A percentile compares a stretch with the other conserved stretches of the same genome.
phyloP scores from a whole-genome alignment of 139 green algal species.

The Micractinium sp. region DNA sequence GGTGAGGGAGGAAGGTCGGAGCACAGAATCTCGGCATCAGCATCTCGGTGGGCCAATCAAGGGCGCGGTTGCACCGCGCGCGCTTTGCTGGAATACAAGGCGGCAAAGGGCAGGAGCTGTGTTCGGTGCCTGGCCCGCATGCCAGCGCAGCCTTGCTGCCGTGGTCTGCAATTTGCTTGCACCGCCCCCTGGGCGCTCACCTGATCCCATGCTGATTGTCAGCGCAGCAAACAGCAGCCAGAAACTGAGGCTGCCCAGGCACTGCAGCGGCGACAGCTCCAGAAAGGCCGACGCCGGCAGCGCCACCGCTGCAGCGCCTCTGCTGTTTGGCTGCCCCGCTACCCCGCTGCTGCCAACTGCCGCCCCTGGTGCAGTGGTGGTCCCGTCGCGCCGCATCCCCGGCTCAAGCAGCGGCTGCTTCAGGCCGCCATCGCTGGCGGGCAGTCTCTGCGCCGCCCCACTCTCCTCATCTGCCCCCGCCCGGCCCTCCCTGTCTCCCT shows the following conservation, averaged over 20 bases:
- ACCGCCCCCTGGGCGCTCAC: not conserved
- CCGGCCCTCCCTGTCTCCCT: not conserved
- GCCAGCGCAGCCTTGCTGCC: no score
- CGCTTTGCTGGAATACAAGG: no score
- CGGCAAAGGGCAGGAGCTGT: no score
- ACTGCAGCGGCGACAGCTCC: conserved; percentile 46
- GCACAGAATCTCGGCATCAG: no score
- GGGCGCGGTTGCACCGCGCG: no score
- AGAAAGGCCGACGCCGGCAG: not conserved
- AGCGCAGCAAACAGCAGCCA: conserved; percentile 74
- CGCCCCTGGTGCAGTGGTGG: not conserved
- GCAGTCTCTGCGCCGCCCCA: not conserved
- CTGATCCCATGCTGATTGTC: conserved; percentile 57
- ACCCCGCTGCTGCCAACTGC: not conserved
- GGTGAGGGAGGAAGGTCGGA: no score
- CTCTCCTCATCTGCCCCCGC: not conserved
- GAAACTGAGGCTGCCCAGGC: conserved; percentile 55
- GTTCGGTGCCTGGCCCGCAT: no score
- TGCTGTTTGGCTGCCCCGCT: not conserved
- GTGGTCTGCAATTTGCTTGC: not conserved
- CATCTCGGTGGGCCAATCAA: no score
- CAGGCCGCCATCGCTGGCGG: not conserved
- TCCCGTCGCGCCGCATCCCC: not conserved
- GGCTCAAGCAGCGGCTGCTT: conserved; percentile 16
- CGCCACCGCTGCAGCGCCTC: not conserved